Conservation (phyloP, 2,329 filamentous ascomycete species). For the Cladosporium velox region DNA sequence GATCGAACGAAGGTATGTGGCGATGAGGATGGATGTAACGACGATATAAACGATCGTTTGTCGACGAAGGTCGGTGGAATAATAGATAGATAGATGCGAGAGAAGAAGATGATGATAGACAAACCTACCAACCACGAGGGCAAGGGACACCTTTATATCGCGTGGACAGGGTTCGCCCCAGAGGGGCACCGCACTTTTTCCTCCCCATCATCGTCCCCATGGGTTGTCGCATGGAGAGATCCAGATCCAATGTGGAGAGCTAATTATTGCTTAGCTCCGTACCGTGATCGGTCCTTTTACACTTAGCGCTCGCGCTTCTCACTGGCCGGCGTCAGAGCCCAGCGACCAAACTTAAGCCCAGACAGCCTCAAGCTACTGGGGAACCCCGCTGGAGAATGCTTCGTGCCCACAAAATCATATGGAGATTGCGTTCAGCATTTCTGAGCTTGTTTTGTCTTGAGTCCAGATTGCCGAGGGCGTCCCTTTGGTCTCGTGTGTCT, state of each 20-base stretch:
- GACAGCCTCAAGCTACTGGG: constrained; percentile 1
- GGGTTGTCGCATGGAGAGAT: constrained; percentile 15
- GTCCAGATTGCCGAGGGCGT: constrained; percentile 11
- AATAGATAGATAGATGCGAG: background rate
- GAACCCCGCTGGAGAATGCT: constrained; percentile 8
- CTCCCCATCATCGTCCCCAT: constrained; percentile 7
- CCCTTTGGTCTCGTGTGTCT: background rate
- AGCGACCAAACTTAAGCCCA: constrained; percentile 3
- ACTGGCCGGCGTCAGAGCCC: constrained; percentile 6
- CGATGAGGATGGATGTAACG: background rate
- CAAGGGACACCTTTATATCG: constrained; percentile 10
- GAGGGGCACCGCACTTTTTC: constrained; percentile 15
- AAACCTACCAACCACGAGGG: constrained; percentile 14
- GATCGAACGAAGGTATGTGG: background rate
- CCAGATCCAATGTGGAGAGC: constrained; percentile 15
- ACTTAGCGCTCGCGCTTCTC: constrained; percentile 16
- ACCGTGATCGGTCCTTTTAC: constrained; percentile 20
- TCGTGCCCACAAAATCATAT: constrained; percentile 1
- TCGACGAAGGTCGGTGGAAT: background rate
- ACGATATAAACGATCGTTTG: background rate
- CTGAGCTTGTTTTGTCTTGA: constrained; percentile 2
- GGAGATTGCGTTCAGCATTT: constrained; percentile 10
- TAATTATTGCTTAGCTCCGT: constrained; percentile 18
- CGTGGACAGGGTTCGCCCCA: constrained; percentile 8
- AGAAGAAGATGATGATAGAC: background rate